These are phyloP conservation scores for Baeospora myosura DNA, from an alignment of 1,284 basidiomycete genomes.

Conservation along the genomic window DNA sequence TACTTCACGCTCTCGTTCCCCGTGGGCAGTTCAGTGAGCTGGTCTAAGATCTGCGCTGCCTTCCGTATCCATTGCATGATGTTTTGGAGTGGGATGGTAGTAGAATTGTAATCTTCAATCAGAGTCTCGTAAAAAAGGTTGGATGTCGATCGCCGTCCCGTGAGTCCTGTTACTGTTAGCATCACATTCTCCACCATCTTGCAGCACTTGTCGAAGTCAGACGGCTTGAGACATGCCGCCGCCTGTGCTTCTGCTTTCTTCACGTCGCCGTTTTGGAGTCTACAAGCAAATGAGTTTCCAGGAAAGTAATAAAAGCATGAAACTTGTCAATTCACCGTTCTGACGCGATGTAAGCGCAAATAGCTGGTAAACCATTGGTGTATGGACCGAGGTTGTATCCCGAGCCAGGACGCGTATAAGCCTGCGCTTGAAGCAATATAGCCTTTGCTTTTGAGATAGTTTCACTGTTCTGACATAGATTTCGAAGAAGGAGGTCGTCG, in stretches of 20 bases:
- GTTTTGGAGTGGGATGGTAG: not conserved
- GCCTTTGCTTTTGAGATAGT: conserved; percentile 7
- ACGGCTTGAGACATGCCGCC: conserved; percentile 7
- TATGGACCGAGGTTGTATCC: conserved; percentile 15
- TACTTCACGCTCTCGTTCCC: conserved; percentile 10
- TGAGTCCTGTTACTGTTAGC: not conserved
- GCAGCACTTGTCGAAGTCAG: conserved; percentile 6
- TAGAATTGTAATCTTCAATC: not conserved
- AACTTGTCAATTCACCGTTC: conserved; percentile 14
- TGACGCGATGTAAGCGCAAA: conserved; percentile 22
- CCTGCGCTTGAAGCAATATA: conserved; percentile 8
- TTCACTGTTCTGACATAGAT: conserved; percentile 2
- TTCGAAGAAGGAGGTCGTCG: not conserved
- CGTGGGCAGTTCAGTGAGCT: conserved; percentile 7
- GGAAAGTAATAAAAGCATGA: not conserved
- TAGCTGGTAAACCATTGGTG: conserved; percentile 16
- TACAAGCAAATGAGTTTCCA: conserved; percentile 5
- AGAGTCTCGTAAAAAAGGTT: conserved; percentile 3
- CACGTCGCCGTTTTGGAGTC: conserved; percentile 20
- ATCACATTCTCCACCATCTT: conserved; percentile 5
- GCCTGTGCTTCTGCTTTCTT: conserved; percentile 13
- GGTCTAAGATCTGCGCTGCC: conserved; percentile 11
- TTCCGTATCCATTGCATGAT: conserved; percentile 8
- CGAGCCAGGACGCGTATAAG: conserved; percentile 18
- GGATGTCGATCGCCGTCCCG: conserved; percentile 1